Evolutionary conservation across 2,329 filamentous ascomycete genomes (phyloP).

Genomic region (Hypomyces perniciosus): DNA sequence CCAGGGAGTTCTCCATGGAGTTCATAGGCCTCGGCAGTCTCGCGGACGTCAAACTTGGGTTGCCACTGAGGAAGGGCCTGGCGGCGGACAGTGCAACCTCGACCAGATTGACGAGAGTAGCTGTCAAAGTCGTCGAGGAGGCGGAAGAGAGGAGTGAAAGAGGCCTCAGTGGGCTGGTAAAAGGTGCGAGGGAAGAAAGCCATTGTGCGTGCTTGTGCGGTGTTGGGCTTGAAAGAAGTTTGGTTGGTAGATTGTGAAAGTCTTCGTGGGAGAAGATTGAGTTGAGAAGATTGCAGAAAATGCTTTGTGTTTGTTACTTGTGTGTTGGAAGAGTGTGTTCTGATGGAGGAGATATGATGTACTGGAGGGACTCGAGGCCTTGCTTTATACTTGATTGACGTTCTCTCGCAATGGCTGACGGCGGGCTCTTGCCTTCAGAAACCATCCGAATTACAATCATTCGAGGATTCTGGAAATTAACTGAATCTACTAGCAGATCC

Average conservation of each 20-base stretch:
- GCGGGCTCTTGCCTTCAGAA: conserved; percentile 17
- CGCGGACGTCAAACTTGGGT: conserved; percentile 73
- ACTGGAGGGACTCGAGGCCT: neutral
- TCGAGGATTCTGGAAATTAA: conserved; percentile 20
- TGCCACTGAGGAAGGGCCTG: conserved; percentile 51
- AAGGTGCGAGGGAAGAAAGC: conserved; percentile 52
- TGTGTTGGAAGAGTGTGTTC: conserved; percentile 21
- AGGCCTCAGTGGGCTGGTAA: conserved; percentile 44
- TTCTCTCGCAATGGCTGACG: too few relatives aligned
- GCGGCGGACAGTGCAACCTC: conserved; percentile 22
- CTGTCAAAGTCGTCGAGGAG: conserved; percentile 59
- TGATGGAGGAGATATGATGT: conserved; percentile 14
- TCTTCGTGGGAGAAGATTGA: neutral
- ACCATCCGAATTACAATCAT: conserved; percentile 16
- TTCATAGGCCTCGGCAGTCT: conserved; percentile 63
- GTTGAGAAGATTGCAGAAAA: neutral
- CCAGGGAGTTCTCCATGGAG: conserved; percentile 77
- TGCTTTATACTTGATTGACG: conserved; percentile 27
- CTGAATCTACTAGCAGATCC: conserved; percentile 8
- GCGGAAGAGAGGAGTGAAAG: conserved; percentile 57
- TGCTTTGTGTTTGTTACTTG: conserved; percentile 2
- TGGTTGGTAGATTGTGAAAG: neutral
- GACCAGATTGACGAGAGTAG: conserved; percentile 39
- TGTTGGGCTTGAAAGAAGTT: neutral
- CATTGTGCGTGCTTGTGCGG: conserved; percentile 34